phyloP scores from a whole-genome alignment of 306 rosid genomes.

The Acacia confusa region DNA sequence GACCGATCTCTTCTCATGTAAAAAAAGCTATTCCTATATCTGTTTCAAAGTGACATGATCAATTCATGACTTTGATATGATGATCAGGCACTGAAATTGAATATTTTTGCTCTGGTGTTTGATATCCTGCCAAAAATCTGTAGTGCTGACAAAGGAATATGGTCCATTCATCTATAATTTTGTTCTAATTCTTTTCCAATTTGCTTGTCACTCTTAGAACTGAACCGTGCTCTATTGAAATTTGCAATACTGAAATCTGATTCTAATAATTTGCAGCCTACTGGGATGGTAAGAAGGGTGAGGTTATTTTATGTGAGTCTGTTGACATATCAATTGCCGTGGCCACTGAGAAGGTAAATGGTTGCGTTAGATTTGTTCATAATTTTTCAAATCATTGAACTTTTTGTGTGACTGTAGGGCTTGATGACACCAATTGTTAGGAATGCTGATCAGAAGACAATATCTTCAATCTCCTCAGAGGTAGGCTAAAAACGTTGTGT shows the following conservation, averaged over 20 bases:
- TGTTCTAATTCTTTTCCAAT: conserved; percentile 10
- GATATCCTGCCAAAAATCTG: neutral
- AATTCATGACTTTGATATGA: neutral
- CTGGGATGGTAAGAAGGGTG: conserved; percentile 86
- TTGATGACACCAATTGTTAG: conserved; percentile 92
- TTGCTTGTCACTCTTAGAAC: conserved; percentile 12
- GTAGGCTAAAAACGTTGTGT: conserved; percentile 37
- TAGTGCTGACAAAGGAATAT: neutral
- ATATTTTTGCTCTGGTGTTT: neutral
- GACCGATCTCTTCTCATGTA: neutral
- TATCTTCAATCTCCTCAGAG: conserved; percentile 86
- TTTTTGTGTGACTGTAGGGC: conserved; percentile 58
- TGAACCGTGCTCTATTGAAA: conserved; percentile 21
- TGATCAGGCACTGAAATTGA: neutral
- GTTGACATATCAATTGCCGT: conserved; percentile 97
- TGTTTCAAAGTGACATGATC: neutral
- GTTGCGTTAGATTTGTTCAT: conserved; percentile 27
- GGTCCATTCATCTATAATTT: conserved; percentile 16
- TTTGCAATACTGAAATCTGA: conserved; percentile 30
- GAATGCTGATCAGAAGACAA: conserved; percentile 92
- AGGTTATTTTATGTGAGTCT: conserved; percentile 51
- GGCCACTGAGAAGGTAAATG: conserved; percentile 90
- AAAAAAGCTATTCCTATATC: neutral
- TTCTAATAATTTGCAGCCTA: conserved; percentile 58
- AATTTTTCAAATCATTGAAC: conserved; percentile 27